A percentile compares a stretch with the other conserved stretches of the same genome.
phyloP scores from a whole-genome alignment of 768 basidiomycete genomes.

The Cystobasidium onofrii region DNA sequence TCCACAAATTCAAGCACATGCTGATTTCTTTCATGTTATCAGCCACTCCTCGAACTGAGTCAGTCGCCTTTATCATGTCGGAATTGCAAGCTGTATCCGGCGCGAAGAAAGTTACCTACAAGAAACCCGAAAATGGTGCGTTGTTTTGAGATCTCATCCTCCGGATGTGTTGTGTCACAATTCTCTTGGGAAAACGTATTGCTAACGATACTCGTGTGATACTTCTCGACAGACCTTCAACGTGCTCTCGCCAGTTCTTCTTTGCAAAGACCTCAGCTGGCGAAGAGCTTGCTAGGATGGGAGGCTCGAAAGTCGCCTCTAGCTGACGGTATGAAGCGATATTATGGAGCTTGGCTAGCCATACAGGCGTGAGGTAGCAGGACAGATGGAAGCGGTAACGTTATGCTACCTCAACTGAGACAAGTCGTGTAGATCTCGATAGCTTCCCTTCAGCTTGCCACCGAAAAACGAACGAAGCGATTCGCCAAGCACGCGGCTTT shows the following conservation, averaged over 20 bases:
- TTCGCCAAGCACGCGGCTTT: too few relatives aligned
- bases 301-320: constrained; percentile 14
- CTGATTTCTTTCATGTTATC: background rate
- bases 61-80: background rate
- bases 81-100: constrained; percentile 1
- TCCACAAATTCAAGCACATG: background rate
- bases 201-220: too few relatives aligned
- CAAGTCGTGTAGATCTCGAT: too few relatives aligned
- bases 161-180: too few relatives aligned
- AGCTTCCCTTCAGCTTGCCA: too few relatives aligned
- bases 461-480: too few relatives aligned
- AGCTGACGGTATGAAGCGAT: constrained; percentile 14
- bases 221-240: constrained; percentile 11
- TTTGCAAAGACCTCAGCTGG: constrained; percentile 7
- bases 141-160: too few relatives aligned
- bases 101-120: background rate
- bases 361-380: background rate
- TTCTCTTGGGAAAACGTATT: too few relatives aligned
- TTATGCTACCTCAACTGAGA: too few relatives aligned
- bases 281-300: constrained; percentile 19
- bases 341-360: constrained; percentile 29
- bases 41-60: background rate
- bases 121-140: constrained; percentile 28
- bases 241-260: background rate
- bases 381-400: too few relatives aligned